phyloP scores from a whole-genome alignment of 2,329 filamentous ascomycete genomes.

The Verticillium albo-atrum region DNA sequence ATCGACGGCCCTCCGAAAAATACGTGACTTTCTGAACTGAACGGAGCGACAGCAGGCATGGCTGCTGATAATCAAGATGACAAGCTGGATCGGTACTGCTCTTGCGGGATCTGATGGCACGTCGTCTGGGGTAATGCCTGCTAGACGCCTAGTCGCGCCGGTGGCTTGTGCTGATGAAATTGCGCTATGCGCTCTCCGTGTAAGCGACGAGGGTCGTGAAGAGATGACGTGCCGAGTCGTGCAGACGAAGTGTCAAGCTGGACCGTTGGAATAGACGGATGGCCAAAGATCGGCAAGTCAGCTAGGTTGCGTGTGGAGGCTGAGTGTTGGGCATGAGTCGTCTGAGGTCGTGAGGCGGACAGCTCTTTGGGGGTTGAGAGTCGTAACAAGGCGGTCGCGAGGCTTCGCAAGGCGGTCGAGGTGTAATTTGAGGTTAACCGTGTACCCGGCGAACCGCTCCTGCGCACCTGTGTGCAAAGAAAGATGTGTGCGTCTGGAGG shows the following conservation, averaged over 20 bases:
- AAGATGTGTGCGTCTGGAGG: neutral
- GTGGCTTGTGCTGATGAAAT: constrained; percentile 14
- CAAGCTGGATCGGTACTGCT: neutral
- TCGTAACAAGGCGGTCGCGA: neutral
- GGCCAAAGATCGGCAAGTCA: constrained; percentile 1
- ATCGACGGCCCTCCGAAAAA: constrained; percentile 19
- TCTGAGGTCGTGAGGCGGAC: neutral
- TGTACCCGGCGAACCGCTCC: neutral
- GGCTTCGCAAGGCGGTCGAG: neutral
- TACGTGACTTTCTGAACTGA: constrained; percentile 20
- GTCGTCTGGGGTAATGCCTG: constrained; percentile 13
- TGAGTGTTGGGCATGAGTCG: constrained; percentile 5
- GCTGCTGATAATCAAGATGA: constrained; percentile 17
- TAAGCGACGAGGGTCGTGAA: constrained; percentile 8
- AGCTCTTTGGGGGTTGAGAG: neutral
- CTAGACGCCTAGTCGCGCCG: constrained; percentile 6
- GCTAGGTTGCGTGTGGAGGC: neutral
- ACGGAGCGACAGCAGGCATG: constrained; percentile 31
- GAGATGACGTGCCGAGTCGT: constrained; percentile 10
- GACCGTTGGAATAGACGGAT: constrained; percentile 1
- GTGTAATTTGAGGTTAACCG: neutral
- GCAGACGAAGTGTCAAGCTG: neutral
- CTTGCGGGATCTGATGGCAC: neutral
- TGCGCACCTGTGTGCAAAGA: neutral
- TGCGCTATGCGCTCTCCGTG: constrained; percentile 10